Evolutionary conservation across 2,329 filamentous ascomycete species (phyloP).

Genomic region (Xylaria digitata): DNA sequence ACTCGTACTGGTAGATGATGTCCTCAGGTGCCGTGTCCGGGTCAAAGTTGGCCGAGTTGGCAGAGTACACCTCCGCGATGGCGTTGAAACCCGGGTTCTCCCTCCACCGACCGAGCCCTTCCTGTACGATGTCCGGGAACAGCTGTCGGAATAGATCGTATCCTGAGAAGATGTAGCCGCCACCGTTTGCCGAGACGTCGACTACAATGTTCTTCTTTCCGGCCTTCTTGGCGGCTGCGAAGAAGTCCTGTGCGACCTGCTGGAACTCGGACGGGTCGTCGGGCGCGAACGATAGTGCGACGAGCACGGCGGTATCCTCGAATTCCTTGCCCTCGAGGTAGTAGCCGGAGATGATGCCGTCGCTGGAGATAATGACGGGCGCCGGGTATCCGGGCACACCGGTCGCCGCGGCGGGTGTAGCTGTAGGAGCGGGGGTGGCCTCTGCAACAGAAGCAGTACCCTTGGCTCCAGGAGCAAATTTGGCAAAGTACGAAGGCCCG

Average conservation of each 20-base stretch:
- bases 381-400: conserved; percentile 46
- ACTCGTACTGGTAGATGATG: conserved; percentile 59
- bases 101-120: conserved; percentile 56
- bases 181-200: conserved; percentile 66
- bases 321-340: conserved; percentile 49
- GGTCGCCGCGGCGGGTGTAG: conserved; percentile 24
- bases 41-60: conserved; percentile 46
- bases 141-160: conserved; percentile 67
- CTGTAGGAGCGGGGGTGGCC: conserved; percentile 30
- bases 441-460: conserved; percentile 19
- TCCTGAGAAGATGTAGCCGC: conserved; percentile 64
- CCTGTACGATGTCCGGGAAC: conserved; percentile 60
- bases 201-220: conserved; percentile 68
- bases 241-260: conserved; percentile 49
- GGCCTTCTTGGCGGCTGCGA: conserved; percentile 53
- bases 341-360: conserved; percentile 50
- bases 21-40: conserved; percentile 44
- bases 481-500: conserved; percentile 47
- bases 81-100: conserved; percentile 55
- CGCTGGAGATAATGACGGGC: conserved; percentile 48
- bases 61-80: conserved; percentile 46
- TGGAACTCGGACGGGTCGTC: conserved; percentile 49
- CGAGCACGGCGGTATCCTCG: conserved; percentile 50
- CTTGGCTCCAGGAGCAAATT: conserved; percentile 45
- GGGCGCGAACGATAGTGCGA: conserved; percentile 48